Evolutionary conservation across 768 basidiomycete species (phyloP).

Genomic region (Suillus paluster): DNA sequence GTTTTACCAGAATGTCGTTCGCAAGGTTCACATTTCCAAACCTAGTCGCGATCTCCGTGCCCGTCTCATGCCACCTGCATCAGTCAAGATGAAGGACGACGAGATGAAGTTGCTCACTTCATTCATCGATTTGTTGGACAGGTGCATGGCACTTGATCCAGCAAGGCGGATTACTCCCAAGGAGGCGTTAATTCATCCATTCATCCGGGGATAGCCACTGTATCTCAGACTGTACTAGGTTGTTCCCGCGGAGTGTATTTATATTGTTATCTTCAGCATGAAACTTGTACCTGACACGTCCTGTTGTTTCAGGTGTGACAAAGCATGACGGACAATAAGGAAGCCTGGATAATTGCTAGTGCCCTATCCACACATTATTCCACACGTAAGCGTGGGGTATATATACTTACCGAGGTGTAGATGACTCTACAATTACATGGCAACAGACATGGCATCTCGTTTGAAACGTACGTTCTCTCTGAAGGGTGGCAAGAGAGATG

Average conservation of each 20-base stretch:
- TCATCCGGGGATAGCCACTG: constrained; percentile 61
- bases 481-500: constrained; percentile 15
- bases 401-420: constrained; percentile 3
- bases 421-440: constrained; percentile 3
- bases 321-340: neutral
- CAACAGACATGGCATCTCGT: constrained; percentile 18
- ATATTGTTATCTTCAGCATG: constrained; percentile 19
- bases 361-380: neutral
- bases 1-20: constrained; percentile 69
- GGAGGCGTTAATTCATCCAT: constrained; percentile 87
- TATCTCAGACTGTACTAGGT: constrained; percentile 9
- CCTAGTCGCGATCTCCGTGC: constrained; percentile 81
- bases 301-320: constrained; percentile 15
- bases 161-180: constrained; percentile 85
- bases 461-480: constrained; percentile 20
- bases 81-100: constrained; percentile 84
- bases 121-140: constrained; percentile 92
- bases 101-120: constrained; percentile 78
- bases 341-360: neutral
- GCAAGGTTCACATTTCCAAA: constrained; percentile 83
- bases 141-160: constrained; percentile 87
- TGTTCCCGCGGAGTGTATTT: constrained; percentile 29
- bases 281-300: constrained; percentile 19
- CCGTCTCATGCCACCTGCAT: constrained; percentile 79
- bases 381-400: constrained; percentile 1